These are phyloP conservation scores for Huiozyma sinensis DNA, from an alignment of 805 yeast species.

Conservation along the genomic window DNA sequence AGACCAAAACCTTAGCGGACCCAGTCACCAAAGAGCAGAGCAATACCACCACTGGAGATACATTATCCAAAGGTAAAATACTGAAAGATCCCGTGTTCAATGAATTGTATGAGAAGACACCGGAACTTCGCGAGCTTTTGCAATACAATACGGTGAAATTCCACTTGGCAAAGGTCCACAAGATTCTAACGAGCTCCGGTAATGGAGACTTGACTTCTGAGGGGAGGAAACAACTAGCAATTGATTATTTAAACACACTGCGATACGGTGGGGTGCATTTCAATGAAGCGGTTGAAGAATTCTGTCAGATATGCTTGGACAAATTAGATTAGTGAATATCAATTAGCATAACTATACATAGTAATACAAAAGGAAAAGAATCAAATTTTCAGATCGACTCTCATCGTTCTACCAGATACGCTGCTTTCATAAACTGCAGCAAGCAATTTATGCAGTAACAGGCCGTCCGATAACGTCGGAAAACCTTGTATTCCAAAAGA, in stretches of 20 bases:
- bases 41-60: background rate
- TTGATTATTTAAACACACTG: constrained; percentile 45
- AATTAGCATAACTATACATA: background rate
- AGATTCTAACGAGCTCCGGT: constrained; percentile 30
- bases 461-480: constrained; percentile 17
- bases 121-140: constrained; percentile 35
- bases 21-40: constrained; percentile 8
- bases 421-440: constrained; percentile 11
- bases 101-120: constrained; percentile 30
- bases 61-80: no score
- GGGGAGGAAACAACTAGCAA: constrained; percentile 41
- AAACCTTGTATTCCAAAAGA: constrained; percentile 10
- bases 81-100: constrained; percentile 14
- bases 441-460: constrained; percentile 10
- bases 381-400: background rate
- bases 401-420: constrained; percentile 4
- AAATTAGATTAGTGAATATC: constrained; percentile 1
- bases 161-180: constrained; percentile 41
- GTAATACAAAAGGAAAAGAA: background rate
- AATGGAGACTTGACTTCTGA: constrained; percentile 19
- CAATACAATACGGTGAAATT: constrained; percentile 39
- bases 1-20: background rate
- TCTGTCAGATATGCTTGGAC: constrained; percentile 30
- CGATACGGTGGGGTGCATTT: constrained; percentile 50
- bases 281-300: constrained; percentile 55